Conservation (phyloP, 441 rosid genomes). For the Gossypium lobatum region DNA sequence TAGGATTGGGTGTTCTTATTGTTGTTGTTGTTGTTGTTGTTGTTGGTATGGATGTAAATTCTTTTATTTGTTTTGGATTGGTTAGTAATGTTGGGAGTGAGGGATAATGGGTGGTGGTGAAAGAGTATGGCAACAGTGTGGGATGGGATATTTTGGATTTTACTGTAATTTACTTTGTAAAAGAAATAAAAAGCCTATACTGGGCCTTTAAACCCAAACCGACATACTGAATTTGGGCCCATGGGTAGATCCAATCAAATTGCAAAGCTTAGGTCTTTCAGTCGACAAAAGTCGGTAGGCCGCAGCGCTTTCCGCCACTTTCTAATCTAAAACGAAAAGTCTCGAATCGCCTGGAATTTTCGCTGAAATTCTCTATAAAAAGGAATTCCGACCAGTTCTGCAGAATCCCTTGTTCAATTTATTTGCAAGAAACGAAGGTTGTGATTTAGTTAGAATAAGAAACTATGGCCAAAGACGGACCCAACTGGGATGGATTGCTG, state of each 20-base stretch:
- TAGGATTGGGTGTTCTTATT: no score
- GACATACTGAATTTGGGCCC: background rate
- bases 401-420: background rate
- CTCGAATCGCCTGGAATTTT: background rate
- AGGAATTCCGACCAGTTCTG: background rate
- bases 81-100: no score
- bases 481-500: conserved; percentile 77
- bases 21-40: no score
- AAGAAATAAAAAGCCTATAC: no score
- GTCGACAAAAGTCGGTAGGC: background rate
- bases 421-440: background rate
- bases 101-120: no score
- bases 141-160: no score
- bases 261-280: background rate
- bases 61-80: no score
- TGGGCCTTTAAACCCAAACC: background rate
- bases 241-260: background rate
- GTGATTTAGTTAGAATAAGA: background rate
- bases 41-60: no score
- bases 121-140: no score
- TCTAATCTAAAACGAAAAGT: background rate
- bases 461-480: conserved; percentile 64
- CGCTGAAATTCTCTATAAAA: background rate
- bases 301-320: background rate
- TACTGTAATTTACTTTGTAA: no score